Evolutionary conservation across 2,329 filamentous ascomycete genomes (phyloP).

Genomic region (Fusarium bulbicola): DNA sequence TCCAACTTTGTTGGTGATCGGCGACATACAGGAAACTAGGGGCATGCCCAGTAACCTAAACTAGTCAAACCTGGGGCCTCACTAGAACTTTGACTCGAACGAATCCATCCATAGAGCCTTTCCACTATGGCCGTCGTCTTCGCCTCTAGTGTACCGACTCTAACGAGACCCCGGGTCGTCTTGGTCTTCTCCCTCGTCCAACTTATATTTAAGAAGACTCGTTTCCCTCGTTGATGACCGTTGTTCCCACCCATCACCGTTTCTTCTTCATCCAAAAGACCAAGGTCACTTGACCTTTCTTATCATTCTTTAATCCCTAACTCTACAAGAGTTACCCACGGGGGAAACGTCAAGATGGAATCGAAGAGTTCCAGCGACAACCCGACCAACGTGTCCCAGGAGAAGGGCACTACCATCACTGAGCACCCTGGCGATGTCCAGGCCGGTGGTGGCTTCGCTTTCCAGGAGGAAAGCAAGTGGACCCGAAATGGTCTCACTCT

Average conservation of each 20-base stretch:
- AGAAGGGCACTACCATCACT: constrained; percentile 34
- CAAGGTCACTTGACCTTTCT: constrained; percentile 29
- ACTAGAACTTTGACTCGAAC: constrained; percentile 8
- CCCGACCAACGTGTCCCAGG: constrained; percentile 34
- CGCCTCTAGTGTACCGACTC: background rate
- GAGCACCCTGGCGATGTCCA: constrained; percentile 28
- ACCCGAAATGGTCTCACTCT: constrained; percentile 42
- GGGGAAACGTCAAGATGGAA: constrained; percentile 31
- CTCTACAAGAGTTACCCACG: constrained; percentile 2
- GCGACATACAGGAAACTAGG: constrained; percentile 21
- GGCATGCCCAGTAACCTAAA: background rate
- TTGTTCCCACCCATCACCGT: constrained; percentile 9
- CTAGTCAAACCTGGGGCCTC: constrained; percentile 4
- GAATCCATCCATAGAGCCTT: background rate
- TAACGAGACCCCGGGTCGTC: constrained; percentile 4
- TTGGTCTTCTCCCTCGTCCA: constrained; percentile 2
- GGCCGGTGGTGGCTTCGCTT: constrained; percentile 31
- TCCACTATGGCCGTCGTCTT: constrained; percentile 11
- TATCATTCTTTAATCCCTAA: constrained; percentile 17
- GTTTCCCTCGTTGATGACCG: constrained; percentile 5
- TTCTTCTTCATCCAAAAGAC: constrained; percentile 17
- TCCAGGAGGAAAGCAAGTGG: constrained; percentile 30
- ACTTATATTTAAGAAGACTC: constrained; percentile 33
- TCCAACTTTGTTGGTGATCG: constrained; percentile 24
- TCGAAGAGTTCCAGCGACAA: constrained; percentile 32